Evolutionary conservation across 768 basidiomycete species (phyloP).

Genomic region (Leccinum fibrillosum): DNA sequence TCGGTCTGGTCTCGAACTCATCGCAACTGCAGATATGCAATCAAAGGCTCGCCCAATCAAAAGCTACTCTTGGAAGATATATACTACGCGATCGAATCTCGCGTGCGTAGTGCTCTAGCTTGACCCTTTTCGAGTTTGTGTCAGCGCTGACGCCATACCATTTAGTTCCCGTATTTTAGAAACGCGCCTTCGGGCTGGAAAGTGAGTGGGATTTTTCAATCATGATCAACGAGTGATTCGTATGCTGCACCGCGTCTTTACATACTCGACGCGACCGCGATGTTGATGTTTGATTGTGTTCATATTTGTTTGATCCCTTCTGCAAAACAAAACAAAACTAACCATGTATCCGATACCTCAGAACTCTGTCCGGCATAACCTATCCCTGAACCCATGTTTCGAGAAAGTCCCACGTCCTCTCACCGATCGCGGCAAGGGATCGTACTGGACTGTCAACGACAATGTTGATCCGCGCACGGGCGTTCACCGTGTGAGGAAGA

Average conservation of each 20-base stretch:
- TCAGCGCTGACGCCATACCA: constrained; percentile 10
- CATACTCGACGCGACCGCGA: constrained; percentile 45
- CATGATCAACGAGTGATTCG: neutral
- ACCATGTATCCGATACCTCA: constrained; percentile 30
- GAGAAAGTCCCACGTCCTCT: constrained; percentile 90
- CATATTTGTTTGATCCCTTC: constrained; percentile 50
- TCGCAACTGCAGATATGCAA: constrained; percentile 63
- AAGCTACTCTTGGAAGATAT: constrained; percentile 85
- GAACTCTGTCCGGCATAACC: constrained; percentile 90
- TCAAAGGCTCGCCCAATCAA: constrained; percentile 87
- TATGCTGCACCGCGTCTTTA: constrained; percentile 3
- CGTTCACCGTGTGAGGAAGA: constrained; percentile 85
- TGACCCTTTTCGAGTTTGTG: neutral
- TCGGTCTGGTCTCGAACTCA: neutral
- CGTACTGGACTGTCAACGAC: constrained; percentile 91
- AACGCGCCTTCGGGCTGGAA: constrained; percentile 90
- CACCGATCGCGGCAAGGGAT: constrained; percentile 87
- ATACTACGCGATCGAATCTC: constrained; percentile 87
- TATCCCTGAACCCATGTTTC: constrained; percentile 87
- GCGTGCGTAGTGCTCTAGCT: constrained; percentile 47
- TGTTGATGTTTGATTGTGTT: constrained; percentile 63
- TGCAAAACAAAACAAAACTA: constrained; percentile 30
- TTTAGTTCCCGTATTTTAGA: constrained; percentile 85
- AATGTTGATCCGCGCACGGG: constrained; percentile 87
- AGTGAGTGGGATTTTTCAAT: constrained; percentile 43